phyloP scores from a whole-genome alignment of 208 protist species.

The Crithidia brevicula region DNA sequence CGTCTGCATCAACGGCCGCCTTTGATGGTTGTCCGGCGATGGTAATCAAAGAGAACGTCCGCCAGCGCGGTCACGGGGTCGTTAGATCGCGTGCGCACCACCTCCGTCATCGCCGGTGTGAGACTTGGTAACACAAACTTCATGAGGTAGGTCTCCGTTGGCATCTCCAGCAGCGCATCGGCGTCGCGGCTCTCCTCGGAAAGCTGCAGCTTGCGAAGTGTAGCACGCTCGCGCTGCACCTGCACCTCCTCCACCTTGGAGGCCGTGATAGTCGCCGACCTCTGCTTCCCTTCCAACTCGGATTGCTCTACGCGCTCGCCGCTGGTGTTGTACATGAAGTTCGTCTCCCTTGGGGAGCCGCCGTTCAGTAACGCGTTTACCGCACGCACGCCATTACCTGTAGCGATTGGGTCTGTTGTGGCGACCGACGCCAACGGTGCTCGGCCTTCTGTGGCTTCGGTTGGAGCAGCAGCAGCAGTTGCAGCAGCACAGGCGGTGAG shows the following conservation, averaged over 20 bases:
- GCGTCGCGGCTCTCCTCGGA: constrained; percentile 46
- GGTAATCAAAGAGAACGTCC: constrained; percentile 87
- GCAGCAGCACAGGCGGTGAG: constrained; percentile 6
- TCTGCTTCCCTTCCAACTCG: constrained; percentile 23
- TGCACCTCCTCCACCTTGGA: constrained; percentile 26
- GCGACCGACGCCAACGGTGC: background rate
- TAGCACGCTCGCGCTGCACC: constrained; percentile 46
- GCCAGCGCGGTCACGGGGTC: constrained; percentile 93
- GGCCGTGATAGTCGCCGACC: constrained; percentile 24
- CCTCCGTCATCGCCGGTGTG: constrained; percentile 88
- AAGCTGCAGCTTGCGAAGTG: constrained; percentile 65
- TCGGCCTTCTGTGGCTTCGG: background rate
- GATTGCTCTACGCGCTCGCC: constrained; percentile 5
- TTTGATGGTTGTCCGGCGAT: constrained; percentile 50
- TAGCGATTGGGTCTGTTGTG: background rate
- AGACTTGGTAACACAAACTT: constrained; percentile 93
- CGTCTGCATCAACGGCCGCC: background rate
- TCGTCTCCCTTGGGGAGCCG: no score
- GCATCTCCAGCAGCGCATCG: constrained; percentile 38
- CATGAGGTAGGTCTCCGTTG: constrained; percentile 93
- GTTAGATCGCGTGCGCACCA: constrained; percentile 87
- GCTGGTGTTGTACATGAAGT: background rate
- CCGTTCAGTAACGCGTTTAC: no score
- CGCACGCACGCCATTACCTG: no score
- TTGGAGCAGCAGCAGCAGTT: background rate